Percentiles rank a stretch among this genome's conserved stretches.
phyloP scores from a whole-genome alignment of 2,329 filamentous ascomycete species.

The Lachnellula occidentalis region DNA sequence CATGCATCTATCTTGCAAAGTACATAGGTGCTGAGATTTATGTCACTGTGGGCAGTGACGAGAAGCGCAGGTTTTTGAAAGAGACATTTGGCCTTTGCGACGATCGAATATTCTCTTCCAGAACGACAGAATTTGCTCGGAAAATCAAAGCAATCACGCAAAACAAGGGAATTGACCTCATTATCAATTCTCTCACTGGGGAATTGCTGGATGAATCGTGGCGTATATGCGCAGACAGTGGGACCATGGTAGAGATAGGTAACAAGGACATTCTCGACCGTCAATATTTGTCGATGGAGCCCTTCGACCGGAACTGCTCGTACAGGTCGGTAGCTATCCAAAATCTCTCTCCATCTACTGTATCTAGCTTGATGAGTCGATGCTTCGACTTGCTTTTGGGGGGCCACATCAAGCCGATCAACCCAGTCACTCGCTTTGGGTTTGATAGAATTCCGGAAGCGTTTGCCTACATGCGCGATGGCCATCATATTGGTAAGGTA shows the following conservation, averaged over 20 bases:
- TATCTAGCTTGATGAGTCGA: no score
- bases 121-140: constrained; percentile 19
- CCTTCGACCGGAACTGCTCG: constrained; percentile 12
- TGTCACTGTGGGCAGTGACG: constrained; percentile 28
- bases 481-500: constrained; percentile 39
- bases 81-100: constrained; percentile 29
- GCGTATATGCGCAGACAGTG: constrained; percentile 31
- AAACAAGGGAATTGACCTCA: constrained; percentile 22
- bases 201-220: constrained; percentile 27
- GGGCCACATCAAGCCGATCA: constrained; percentile 15
- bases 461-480: constrained; percentile 33
- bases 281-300: constrained; percentile 8
- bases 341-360: not conserved
- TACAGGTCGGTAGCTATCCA: constrained; percentile 15
- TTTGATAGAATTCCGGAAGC: constrained; percentile 26
- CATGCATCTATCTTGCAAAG: constrained; percentile 28
- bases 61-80: constrained; percentile 19
- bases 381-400: constrained; percentile 3
- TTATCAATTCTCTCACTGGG: constrained; percentile 25
- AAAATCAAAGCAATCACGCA: constrained; percentile 16
- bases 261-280: constrained; percentile 14
- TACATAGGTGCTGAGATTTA: constrained; percentile 34
- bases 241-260: constrained; percentile 22
- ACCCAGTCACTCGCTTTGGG: constrained; percentile 8
- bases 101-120: constrained; percentile 34